Evolutionary conservation across 1,284 basidiomycete species (phyloP), one percentile per base, ranked within the genome.

Genomic region (Papiliotrema flavescens): DNA sequence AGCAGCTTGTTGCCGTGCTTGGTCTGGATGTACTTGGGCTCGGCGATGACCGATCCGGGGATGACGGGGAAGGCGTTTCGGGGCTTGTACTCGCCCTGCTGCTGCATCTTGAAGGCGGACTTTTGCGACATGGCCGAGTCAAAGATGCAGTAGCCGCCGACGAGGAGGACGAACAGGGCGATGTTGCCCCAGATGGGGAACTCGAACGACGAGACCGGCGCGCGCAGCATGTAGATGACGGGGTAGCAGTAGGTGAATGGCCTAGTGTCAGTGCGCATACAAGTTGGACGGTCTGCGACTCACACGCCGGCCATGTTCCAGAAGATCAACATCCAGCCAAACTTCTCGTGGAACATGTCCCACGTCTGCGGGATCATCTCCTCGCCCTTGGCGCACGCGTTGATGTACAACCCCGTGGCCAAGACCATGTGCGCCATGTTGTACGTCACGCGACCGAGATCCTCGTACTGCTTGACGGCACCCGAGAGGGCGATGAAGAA

Each of bases 361-460:
- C 95, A 98, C 11, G 95, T 98, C 75, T 98, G 94, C 19, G 96
- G 96, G 62, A 99, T 98, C 76, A 93, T 95, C 72, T 98, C 93
- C 71, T 94, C 90, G 52, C 87, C 91, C 75, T 94, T 94, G 61
- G 83, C 88, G 64, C 93, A 98, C 47, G 95, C 95, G 68, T 98
- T 98, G 66, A 98, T 83, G 78, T 98, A 98, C 41, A 99, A 81
- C 69, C 91, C 93, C 9, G 93, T 98, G 1, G 94, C 95, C 50
- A 97, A 82, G 59, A 90, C 85, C 90, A 98, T 97, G 77, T 98
- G 93, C 2, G 85, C 86, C 89, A 97, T 94, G 78, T 98, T 98
- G 86, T 91, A 66, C n/a, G 94, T 95, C 41, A 98, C 88, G 74
- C 92, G 90, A 40, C 95, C 95, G 65, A 88, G 85, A 42, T 84